These are phyloP conservation scores for Rhynchospora breviuscula DNA, from an alignment of 176 grass and related monocot genomes.

Conservation along the genomic window DNA sequence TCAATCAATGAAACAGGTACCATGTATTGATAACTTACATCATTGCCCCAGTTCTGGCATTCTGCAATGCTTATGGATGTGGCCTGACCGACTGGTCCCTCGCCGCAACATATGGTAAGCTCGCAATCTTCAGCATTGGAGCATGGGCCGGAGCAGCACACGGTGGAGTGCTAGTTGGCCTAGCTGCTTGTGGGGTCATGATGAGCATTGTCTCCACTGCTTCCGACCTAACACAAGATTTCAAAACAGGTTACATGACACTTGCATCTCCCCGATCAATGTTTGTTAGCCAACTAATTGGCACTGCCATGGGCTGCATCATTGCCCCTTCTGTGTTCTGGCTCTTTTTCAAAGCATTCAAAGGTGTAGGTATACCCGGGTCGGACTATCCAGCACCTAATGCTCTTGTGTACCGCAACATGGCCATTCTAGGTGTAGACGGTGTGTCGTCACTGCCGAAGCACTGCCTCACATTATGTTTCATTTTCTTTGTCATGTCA, in stretches of 20 bases:
- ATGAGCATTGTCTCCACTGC: slow-evolving; percentile 54
- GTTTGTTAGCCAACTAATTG: slow-evolving; percentile 60
- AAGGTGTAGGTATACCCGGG: slow-evolving; percentile 32
- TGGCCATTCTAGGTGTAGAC: slow-evolving; percentile 54
- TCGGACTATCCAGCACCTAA: slow-evolving; percentile 40
- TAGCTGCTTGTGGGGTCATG: slow-evolving; percentile 61
- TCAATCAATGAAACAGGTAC: slow-evolving; percentile 20
- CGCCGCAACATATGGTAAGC: slow-evolving; percentile 60
- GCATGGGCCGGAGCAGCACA: slow-evolving; percentile 38
- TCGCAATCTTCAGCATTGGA: slow-evolving; percentile 60
- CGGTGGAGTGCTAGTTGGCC: slow-evolving; percentile 54
- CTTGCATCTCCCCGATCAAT: slow-evolving; percentile 60
- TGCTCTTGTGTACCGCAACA: slow-evolving; percentile 56
- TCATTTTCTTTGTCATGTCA: slow-evolving; percentile 34
- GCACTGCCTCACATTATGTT: slow-evolving; percentile 48
- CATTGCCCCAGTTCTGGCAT: slow-evolving; percentile 60
- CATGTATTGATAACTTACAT: slow-evolving; percentile 50
- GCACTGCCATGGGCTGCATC: slow-evolving; percentile 49
- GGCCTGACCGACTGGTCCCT: slow-evolving; percentile 70
- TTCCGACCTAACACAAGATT: slow-evolving; percentile 65
- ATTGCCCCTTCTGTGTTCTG: slow-evolving; percentile 57
- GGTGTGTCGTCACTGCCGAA: slow-evolving; percentile 41
- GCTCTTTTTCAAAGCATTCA: slow-evolving; percentile 55
- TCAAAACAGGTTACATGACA: slow-evolving; percentile 76
- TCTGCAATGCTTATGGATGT: slow-evolving; percentile 79